Conservation (phyloP, 768 basidiomycete species). For the Tricholoma hemisulphureum region DNA sequence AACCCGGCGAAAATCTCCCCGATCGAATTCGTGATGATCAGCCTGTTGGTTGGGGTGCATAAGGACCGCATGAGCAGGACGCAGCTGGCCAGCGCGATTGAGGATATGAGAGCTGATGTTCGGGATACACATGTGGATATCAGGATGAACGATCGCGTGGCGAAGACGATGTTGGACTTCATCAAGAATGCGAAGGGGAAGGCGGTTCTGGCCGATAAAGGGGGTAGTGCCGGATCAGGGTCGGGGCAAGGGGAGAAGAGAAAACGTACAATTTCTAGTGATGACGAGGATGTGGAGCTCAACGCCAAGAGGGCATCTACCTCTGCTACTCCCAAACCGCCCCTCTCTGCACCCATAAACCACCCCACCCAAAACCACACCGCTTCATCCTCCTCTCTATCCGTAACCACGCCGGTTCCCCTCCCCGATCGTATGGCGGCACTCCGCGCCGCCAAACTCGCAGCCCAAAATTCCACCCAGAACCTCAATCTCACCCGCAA, state of each 20-base stretch:
- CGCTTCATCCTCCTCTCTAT: not conserved
- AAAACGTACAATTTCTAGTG: slow-evolving; percentile 13
- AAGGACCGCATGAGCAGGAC: slow-evolving; percentile 36
- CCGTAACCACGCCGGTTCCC: not conserved
- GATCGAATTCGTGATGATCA: slow-evolving; percentile 62
- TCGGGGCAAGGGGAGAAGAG: slow-evolving; percentile 14
- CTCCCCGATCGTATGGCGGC: slow-evolving; percentile 23
- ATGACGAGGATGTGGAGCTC: slow-evolving; percentile 9
- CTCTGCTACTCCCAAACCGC: not conserved
- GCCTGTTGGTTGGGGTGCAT: slow-evolving; percentile 49
- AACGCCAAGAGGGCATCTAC: not conserved
- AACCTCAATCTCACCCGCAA: slow-evolving; percentile 4
- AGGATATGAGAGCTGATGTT: slow-evolving; percentile 51
- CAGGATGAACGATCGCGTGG: slow-evolving; percentile 56
- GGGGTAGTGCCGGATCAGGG: slow-evolving; percentile 8
- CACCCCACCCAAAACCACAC: not conserved
- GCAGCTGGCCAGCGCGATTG: slow-evolving; percentile 45
- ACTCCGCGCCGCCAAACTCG: slow-evolving; percentile 20
- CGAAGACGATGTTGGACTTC: slow-evolving; percentile 53
- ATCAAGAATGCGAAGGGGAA: slow-evolving; percentile 32
- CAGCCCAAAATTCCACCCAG: slow-evolving; percentile 5
- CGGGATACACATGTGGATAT: slow-evolving; percentile 58
- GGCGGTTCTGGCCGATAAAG: slow-evolving; percentile 7
- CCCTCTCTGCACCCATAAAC: not conserved
- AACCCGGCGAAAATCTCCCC: slow-evolving; percentile 57